These are phyloP conservation scores for Nakaseomyces uthaithaninus DNA, from an alignment of 1,139 yeast genomes.

Conservation along the genomic window DNA sequence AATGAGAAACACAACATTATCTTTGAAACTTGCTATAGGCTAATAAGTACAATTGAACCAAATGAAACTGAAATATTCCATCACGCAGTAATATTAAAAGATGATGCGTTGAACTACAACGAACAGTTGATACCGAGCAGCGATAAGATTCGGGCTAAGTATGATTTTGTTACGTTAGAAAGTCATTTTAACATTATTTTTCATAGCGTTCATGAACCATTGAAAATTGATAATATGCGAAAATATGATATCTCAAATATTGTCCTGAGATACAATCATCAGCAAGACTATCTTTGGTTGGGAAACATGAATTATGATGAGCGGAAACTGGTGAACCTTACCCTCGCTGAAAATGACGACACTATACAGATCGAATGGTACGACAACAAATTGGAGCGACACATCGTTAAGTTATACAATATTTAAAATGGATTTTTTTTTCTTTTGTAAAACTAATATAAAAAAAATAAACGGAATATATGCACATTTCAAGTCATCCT, in stretches of 20 bases:
- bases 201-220: background rate
- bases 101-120: background rate
- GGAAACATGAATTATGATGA: slow-evolving; percentile 1
- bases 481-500: no score
- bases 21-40: slow-evolving; percentile 1
- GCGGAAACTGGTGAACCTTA: background rate
- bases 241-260: slow-evolving; percentile 2
- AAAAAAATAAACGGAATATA: background rate
- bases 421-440: no score
- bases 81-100: background rate
- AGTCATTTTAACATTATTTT: background rate
- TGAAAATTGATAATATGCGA: background rate
- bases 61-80: background rate
- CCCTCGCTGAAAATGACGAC: background rate
- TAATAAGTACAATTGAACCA: background rate
- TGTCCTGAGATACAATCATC: background rate
- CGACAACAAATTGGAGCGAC: background rate
- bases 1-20: background rate
- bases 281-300: background rate
- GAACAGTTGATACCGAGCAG: background rate
- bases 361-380: slow-evolving; percentile 1
- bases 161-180: background rate
- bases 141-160: background rate
- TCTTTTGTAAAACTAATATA: no score
- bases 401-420: background rate